phyloP scores from a whole-genome alignment of 2,329 filamentous ascomycete genomes.

The Botrytis deweyae region DNA sequence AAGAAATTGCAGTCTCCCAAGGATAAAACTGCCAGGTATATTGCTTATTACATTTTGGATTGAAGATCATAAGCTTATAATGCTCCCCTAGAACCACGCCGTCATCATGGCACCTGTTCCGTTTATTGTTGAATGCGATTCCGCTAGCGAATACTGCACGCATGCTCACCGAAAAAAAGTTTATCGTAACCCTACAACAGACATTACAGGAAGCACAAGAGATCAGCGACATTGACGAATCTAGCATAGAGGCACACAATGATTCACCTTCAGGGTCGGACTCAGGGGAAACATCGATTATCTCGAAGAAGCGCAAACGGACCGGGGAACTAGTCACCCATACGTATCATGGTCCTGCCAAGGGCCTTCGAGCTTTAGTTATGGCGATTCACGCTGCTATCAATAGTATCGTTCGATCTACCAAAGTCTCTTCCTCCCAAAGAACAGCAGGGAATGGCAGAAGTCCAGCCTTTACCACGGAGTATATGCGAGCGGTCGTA shows the following conservation, averaged over 20 bases:
- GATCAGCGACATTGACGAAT: slow-evolving; percentile 35
- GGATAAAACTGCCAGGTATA: slow-evolving; percentile 38
- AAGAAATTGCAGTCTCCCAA: slow-evolving; percentile 52
- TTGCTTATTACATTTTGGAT: neutral
- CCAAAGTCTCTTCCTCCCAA: slow-evolving; percentile 20
- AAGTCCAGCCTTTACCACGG: slow-evolving; percentile 32
- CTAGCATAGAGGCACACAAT: slow-evolving; percentile 21
- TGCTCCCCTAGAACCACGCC: slow-evolving; percentile 26
- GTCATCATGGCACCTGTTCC: slow-evolving; percentile 59
- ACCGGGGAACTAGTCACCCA: slow-evolving; percentile 32
- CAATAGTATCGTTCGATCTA: slow-evolving; percentile 27
- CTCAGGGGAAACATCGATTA: slow-evolving; percentile 37
- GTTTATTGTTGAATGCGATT: slow-evolving; percentile 61
- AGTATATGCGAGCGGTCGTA: slow-evolving; percentile 39
- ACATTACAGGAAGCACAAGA: slow-evolving; percentile 57
- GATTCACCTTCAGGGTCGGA: slow-evolving; percentile 25
- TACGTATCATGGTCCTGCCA: neutral
- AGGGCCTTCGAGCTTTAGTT: slow-evolving; percentile 24
- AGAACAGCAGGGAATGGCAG: slow-evolving; percentile 18
- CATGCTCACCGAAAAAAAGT: slow-evolving; percentile 67
- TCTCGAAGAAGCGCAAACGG: slow-evolving; percentile 39
- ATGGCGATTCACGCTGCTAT: slow-evolving; percentile 32
- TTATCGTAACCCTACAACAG: slow-evolving; percentile 64
- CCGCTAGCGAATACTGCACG: slow-evolving; percentile 68
- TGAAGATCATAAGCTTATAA: neutral